Conservation (phyloP, 2,329 filamentous ascomycete species). For the Pseudopithomyces chartarum region DNA sequence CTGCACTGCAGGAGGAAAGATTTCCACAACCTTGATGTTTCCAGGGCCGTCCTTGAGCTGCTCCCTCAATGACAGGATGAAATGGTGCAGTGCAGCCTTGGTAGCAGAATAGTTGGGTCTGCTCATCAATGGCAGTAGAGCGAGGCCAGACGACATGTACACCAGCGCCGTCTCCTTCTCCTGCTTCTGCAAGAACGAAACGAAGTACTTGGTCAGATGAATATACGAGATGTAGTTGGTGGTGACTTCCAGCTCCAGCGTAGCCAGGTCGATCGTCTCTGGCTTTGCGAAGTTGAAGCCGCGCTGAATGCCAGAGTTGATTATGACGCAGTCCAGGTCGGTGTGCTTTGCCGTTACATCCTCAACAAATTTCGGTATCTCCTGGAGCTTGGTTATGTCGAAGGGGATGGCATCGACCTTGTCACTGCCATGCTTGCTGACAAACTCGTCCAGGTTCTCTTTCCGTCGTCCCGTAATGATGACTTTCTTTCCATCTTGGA, state of each 20-base stretch:
- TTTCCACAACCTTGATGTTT: slow-evolving; percentile 60
- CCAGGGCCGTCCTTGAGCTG: slow-evolving; percentile 53
- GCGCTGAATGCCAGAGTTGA: slow-evolving; percentile 61
- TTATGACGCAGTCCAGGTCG: slow-evolving; percentile 58
- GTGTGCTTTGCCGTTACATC: slow-evolving; percentile 52
- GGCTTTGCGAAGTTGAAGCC: slow-evolving; percentile 56
- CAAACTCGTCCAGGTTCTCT: slow-evolving; percentile 57
- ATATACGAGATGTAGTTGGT: slow-evolving; percentile 59
- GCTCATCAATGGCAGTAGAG: slow-evolving; percentile 54
- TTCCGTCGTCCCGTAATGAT: slow-evolving; percentile 58
- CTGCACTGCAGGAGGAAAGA: slow-evolving; percentile 62
- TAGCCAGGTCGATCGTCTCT: slow-evolving; percentile 51
- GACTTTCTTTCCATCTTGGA: slow-evolving; percentile 54
- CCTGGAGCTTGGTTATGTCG: slow-evolving; percentile 57
- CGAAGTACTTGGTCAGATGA: slow-evolving; percentile 55
- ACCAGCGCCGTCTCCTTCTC: slow-evolving; percentile 49
- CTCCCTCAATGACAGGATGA: slow-evolving; percentile 57
- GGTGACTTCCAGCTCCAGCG: slow-evolving; percentile 52
- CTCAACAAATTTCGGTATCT: slow-evolving; percentile 52
- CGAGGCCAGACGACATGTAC: slow-evolving; percentile 58
- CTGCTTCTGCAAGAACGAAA: slow-evolving; percentile 55
- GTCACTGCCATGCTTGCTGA: slow-evolving; percentile 52
- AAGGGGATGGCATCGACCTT: slow-evolving; percentile 53
- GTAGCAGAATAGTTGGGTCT: slow-evolving; percentile 60
- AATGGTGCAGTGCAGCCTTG: slow-evolving; percentile 62